Percentiles rank a stretch among this genome's conserved stretches.
phyloP scores from a whole-genome alignment of 2,329 filamentous ascomycete species.

The Epichloe scottii region DNA sequence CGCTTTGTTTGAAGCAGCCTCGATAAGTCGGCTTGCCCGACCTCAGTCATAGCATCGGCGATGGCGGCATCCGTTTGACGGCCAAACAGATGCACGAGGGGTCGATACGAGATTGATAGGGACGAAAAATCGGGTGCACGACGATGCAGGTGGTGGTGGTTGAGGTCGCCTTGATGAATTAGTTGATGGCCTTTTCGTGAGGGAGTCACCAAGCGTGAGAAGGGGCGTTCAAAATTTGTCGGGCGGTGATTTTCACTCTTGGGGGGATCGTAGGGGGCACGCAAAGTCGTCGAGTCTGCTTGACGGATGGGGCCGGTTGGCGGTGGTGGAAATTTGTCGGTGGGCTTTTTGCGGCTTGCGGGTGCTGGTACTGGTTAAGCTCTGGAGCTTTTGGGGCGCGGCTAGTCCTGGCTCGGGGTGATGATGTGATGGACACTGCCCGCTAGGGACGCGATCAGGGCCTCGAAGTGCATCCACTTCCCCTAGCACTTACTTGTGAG shows the following conservation, averaged over 20 bases:
- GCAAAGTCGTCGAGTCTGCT: not conserved
- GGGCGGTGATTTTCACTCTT: constrained; percentile 10
- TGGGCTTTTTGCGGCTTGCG: not conserved
- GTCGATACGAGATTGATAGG: constrained; percentile 13
- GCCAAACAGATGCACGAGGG: constrained; percentile 41
- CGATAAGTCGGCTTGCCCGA: constrained; percentile 52
- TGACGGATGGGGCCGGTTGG: constrained; percentile 1
- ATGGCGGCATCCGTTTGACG: constrained; percentile 57
- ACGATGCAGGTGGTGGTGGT: constrained; percentile 20
- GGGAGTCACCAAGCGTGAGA: constrained; percentile 16
- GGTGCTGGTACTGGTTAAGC: not conserved
- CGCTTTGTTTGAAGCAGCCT: constrained; percentile 54
- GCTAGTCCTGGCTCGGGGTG: not conserved
- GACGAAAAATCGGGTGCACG: constrained; percentile 16
- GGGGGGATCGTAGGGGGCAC: not conserved
- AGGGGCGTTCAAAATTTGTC: constrained; percentile 21
- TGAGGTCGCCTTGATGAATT: constrained; percentile 19
- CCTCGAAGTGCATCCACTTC: no score
- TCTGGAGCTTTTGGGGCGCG: not conserved
- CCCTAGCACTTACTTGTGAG: not conserved
- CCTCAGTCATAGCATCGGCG: constrained; percentile 60
- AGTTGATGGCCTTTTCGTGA: constrained; percentile 14
- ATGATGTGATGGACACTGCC: not conserved
- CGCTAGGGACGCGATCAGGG: no score
- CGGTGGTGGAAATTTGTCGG: constrained; percentile 4